Evolutionary conservation across 805 yeast species (phyloP).

Genomic region (Saccharomycopsis fibuligera): DNA sequence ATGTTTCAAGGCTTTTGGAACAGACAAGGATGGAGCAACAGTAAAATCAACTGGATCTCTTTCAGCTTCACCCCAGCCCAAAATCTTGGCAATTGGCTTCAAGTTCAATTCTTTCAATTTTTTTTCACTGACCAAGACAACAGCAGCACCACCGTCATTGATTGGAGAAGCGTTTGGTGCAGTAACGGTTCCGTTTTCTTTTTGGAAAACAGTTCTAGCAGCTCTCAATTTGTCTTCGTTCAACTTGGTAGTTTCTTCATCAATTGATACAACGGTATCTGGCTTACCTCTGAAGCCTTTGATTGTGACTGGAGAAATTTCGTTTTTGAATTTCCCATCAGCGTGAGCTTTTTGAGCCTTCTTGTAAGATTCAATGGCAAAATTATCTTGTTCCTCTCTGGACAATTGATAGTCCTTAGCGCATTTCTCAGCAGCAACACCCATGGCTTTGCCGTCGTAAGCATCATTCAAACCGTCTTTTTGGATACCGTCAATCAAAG

Average conservation of each 20-base stretch:
- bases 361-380: slow-evolving; percentile 76
- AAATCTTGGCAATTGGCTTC: slow-evolving; percentile 82
- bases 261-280: slow-evolving; percentile 60
- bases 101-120: slow-evolving; percentile 81
- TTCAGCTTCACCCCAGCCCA: slow-evolving; percentile 98
- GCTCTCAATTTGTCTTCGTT: slow-evolving; percentile 68
- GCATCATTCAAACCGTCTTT: slow-evolving; percentile 94
- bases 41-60: slow-evolving; percentile 93
- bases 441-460: slow-evolving; percentile 85
- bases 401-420: slow-evolving; percentile 73
- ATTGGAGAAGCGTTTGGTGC: slow-evolving; percentile 96
- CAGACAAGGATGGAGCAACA: slow-evolving; percentile 89
- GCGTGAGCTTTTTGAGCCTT: slow-evolving; percentile 79
- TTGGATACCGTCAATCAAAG: slow-evolving; percentile 80
- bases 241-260: slow-evolving; percentile 79
- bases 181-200: slow-evolving; percentile 91
- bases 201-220: slow-evolving; percentile 93
- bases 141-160: slow-evolving; percentile 98
- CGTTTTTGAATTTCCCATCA: slow-evolving; percentile 73
- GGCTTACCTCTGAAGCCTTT: slow-evolving; percentile 92
- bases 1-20: slow-evolving; percentile 91
- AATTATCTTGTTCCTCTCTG: slow-evolving; percentile 85
- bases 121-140: slow-evolving; percentile 75
- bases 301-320: slow-evolving; percentile 82
- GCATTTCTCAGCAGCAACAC: slow-evolving; percentile 95